Evolutionary conservation across 805 yeast genomes (phyloP).

Genomic region (Saccharomycopsis sp.): DNA sequence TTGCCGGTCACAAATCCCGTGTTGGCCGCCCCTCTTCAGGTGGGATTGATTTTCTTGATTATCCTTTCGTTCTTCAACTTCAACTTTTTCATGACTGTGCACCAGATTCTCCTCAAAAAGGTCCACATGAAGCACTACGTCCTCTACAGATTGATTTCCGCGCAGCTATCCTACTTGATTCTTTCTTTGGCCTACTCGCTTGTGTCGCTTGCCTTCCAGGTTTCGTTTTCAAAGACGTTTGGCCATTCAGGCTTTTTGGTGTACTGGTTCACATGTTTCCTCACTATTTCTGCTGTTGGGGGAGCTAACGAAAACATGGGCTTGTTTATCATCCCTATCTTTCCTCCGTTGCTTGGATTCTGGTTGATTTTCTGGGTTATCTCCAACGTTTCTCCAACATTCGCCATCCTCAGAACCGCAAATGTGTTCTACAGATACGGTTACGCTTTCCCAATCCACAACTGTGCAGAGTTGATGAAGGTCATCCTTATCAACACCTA

Average conservation of each 20-base stretch:
- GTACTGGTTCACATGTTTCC: slow-evolving; percentile 52
- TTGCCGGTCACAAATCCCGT: slow-evolving; percentile 40
- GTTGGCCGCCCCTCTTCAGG: slow-evolving; percentile 52
- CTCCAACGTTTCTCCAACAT: slow-evolving; percentile 53
- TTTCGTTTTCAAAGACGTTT: slow-evolving; percentile 44
- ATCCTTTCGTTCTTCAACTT: slow-evolving; percentile 65
- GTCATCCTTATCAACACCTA: slow-evolving; percentile 51
- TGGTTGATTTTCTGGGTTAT: slow-evolving; percentile 65
- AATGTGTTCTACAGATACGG: slow-evolving; percentile 42
- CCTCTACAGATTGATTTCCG: slow-evolving; percentile 39
- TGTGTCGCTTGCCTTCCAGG: slow-evolving; percentile 57
- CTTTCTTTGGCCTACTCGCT: slow-evolving; percentile 48
- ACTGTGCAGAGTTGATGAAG: slow-evolving; percentile 54
- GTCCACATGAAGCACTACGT: slow-evolving; percentile 37
- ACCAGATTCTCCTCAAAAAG: slow-evolving; percentile 37
- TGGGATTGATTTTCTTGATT: slow-evolving; percentile 60
- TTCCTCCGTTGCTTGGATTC: slow-evolving; percentile 61
- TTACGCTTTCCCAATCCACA: slow-evolving; percentile 63
- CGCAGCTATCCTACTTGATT: slow-evolving; percentile 44
- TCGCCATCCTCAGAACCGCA: slow-evolving; percentile 41
- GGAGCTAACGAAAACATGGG: slow-evolving; percentile 57
- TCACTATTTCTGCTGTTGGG: slow-evolving; percentile 66
- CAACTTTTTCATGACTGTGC: slow-evolving; percentile 45
- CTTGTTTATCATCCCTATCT: slow-evolving; percentile 38
- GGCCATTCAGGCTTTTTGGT: slow-evolving; percentile 62